Base-by-base conservation (phyloP, 768 basidiomycete species). In the Stropharia rugosoannulata region DNA sequence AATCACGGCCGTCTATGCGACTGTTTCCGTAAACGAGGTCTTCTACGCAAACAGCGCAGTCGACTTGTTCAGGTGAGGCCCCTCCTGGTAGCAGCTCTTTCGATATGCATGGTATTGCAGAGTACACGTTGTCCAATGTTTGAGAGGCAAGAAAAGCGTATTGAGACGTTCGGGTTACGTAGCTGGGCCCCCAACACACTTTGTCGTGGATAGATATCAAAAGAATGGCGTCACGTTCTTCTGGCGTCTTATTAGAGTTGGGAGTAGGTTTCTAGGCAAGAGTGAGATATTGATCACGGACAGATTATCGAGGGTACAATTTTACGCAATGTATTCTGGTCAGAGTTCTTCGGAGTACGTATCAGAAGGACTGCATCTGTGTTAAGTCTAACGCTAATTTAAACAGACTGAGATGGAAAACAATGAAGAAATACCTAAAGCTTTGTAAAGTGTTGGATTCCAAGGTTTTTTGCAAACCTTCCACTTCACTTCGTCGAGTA, bases 61-160 rank as follows among this genome's bases (percentile, higher is more conserved):
- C 81, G 15, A 40, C 46, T 16, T 47, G n/a, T 22, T 42, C 42
- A 37, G 49, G 12, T 40, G 36, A 12, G 22, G 44, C 52, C 13
- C 68, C 58, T 60, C 86, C 81, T 29, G 65, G 60, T 0, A 79
- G 76, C 19, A 82, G 67, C 39, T 84, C 80, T 36, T 80, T 83
- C 2, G 84, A 85, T 5, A 75, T 64, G 60, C 92, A 93, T 18
- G 85, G 82, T 25, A 93, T 79, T 27, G 70, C 68, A 4, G 75
- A 69, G 54, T 79, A 79, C 11, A 93, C 66, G 57, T 90, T 86
- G 16, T 75, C 78, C 2, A 94, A 78, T 0, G 84, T 88, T 63
- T 92, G 87, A 4, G 85, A 85, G n/a, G 89, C 85, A 13, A 87
- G 66, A 6, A 89, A 66, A 10, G 78, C 80, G 64, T 91, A 88